Percentiles rank a stretch among this genome's conserved stretches.
Conservation (phyloP, 495 filamentous ascomycete genomes). For the Cercophora scortea region DNA sequence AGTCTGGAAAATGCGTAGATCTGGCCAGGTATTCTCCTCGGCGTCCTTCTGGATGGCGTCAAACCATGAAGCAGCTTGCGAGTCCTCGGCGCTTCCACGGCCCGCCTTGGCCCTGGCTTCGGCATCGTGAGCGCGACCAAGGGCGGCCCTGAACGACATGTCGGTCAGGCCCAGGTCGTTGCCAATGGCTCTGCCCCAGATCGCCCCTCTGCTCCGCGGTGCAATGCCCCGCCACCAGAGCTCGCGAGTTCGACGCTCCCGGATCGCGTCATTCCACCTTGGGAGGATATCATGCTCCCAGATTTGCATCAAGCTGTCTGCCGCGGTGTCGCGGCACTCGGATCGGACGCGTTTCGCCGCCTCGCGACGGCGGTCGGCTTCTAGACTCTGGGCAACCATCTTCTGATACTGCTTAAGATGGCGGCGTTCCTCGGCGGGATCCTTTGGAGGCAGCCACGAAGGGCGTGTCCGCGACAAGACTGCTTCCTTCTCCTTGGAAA, state of each 20-base stretch:
- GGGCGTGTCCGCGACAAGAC: slow-evolving; percentile 85
- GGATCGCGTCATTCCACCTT: slow-evolving; percentile 70
- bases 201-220: slow-evolving; percentile 65
- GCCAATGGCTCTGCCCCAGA: slow-evolving; percentile 83
- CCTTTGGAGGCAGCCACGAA: slow-evolving; percentile 92
- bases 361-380: slow-evolving; percentile 54
- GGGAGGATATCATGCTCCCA: slow-evolving; percentile 88
- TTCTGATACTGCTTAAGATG: slow-evolving; percentile 87
- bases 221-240: slow-evolving; percentile 93
- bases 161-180: slow-evolving; percentile 78
- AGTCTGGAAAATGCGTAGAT: slow-evolving; percentile 76
- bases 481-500: slow-evolving; percentile 94
- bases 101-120: slow-evolving; percentile 42
- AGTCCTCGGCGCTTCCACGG: slow-evolving; percentile 35
- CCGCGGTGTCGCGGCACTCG: slow-evolving; percentile 44
- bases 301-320: slow-evolving; percentile 64
- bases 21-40: slow-evolving; percentile 59
- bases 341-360: slow-evolving; percentile 39
- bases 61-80: slow-evolving; percentile 49
- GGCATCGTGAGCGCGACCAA: slow-evolving; percentile 64
- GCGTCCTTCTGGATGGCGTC: slow-evolving; percentile 63
- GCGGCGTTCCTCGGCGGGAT: slow-evolving; percentile 82
- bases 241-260: slow-evolving; percentile 70
- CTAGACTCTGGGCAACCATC: slow-evolving; percentile 80
- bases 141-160: slow-evolving; percentile 68